phyloP scores from a whole-genome alignment of 1,284 basidiomycete genomes.

The Irpex sp. region DNA sequence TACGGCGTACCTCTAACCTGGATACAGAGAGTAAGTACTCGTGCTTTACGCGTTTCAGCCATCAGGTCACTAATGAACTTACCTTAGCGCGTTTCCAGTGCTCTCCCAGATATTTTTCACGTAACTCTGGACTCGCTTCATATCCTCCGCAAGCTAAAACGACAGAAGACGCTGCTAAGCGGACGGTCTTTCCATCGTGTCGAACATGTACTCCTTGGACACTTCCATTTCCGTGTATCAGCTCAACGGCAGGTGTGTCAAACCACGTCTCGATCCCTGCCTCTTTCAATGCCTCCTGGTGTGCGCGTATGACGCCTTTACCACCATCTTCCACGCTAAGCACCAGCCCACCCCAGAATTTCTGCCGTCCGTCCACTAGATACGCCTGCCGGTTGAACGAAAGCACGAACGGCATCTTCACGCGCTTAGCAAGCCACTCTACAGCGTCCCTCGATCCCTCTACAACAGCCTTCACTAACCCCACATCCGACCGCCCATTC shows the following conservation, averaged over 20 bases:
- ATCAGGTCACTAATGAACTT: constrained; percentile 8
- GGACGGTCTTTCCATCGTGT: constrained; percentile 29
- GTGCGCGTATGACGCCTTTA: constrained; percentile 59
- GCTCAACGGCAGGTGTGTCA: constrained; percentile 39
- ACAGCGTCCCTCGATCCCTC: constrained; percentile 48
- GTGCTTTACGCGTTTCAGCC: neutral
- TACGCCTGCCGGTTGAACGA: constrained; percentile 65
- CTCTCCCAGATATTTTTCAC: constrained; percentile 46
- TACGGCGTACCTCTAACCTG: constrained; percentile 66
- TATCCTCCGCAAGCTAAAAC: constrained; percentile 63
- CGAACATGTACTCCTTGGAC: constrained; percentile 42
- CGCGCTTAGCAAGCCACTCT: constrained; percentile 46
- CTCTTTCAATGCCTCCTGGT: constrained; percentile 42
- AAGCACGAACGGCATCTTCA: constrained; percentile 50
- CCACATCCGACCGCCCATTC: constrained; percentile 39
- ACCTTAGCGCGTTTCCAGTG: constrained; percentile 56
- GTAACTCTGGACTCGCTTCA: constrained; percentile 48
- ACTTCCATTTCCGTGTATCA: constrained; percentile 33
- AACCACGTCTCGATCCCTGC: constrained; percentile 54
- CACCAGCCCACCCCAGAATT: constrained; percentile 66
- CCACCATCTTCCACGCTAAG: constrained; percentile 56
- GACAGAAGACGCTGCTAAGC: constrained; percentile 37
- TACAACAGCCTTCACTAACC: constrained; percentile 49
- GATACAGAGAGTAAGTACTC: neutral
- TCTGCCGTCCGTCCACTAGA: constrained; percentile 51